phyloP scores from a whole-genome alignment of 768 basidiomycete species.

The Rhizopogon vinicolor region DNA sequence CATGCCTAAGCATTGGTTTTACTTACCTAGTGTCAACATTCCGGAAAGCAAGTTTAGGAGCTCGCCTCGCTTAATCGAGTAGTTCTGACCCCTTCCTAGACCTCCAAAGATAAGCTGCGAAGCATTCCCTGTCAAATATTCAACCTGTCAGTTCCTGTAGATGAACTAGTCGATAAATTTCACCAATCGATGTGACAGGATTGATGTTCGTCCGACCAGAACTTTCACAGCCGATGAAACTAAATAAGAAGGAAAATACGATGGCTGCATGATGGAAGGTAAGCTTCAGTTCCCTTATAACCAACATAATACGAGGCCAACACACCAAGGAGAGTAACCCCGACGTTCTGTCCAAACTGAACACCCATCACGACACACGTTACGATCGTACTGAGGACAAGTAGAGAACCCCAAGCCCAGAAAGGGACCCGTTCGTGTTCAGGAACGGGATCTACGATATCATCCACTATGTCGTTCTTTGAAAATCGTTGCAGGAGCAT shows the following conservation, averaged over 20 bases:
- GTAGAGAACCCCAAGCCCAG: conserved; percentile 47
- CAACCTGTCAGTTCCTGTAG: neutral
- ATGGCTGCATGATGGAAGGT: conserved; percentile 25
- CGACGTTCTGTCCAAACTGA: conserved; percentile 49
- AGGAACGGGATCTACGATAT: conserved; percentile 49
- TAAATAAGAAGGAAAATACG: conserved; percentile 57
- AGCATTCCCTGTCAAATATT: conserved; percentile 25
- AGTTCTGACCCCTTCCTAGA: conserved; percentile 41
- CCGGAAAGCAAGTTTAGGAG: conserved; percentile 4
- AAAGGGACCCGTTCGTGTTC: conserved; percentile 50
- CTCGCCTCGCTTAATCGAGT: conserved; percentile 2
- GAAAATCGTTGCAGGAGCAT: neutral
- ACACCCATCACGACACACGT: conserved; percentile 48
- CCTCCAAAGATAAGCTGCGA: conserved; percentile 63
- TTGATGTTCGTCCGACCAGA: conserved; percentile 56
- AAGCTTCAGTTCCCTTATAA: neutral
- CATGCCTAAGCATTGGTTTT: neutral
- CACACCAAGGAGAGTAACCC: conserved; percentile 4
- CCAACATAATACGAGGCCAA: neutral
- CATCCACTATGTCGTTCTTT: conserved; percentile 16
- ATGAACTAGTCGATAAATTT: neutral
- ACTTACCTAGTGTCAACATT: conserved; percentile 4
- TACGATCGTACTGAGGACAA: conserved; percentile 43
- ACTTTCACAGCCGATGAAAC: conserved; percentile 60
- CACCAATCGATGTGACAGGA: conserved; percentile 48